phyloP scores from a whole-genome alignment of 2,329 filamentous ascomycete genomes.

The Penicillium expansum region DNA sequence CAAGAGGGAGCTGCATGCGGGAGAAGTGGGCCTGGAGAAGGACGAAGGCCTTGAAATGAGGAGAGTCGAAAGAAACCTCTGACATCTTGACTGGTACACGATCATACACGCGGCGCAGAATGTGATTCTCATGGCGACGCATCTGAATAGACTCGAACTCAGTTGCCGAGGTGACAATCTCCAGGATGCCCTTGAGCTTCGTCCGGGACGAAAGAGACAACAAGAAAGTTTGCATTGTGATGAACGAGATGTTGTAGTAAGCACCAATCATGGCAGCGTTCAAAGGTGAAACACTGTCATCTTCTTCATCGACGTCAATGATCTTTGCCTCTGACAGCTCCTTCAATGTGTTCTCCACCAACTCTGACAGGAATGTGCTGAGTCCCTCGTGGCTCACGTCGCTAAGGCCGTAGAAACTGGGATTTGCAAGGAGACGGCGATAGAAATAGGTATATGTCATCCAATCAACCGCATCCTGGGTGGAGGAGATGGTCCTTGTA shows the following conservation, averaged over 20 bases:
- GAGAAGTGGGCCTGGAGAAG: conserved; percentile 96
- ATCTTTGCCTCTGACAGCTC: conserved; percentile 92
- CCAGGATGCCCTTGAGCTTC: conserved; percentile 93
- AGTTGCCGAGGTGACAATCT: conserved; percentile 94
- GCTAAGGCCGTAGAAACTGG: conserved; percentile 89
- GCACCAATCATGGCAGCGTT: conserved; percentile 98
- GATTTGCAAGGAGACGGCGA: conserved; percentile 87
- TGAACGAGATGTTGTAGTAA: conserved; percentile 99
- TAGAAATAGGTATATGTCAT: conserved; percentile 99
- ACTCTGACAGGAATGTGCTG: conserved; percentile 89
- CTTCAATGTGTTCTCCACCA: conserved; percentile 88
- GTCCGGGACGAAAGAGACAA: conserved; percentile 83
- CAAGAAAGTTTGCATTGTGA: conserved; percentile 98
- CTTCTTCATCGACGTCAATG: conserved; percentile 91
- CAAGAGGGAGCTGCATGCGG: conserved; percentile 91
- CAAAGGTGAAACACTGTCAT: conserved; percentile 81
- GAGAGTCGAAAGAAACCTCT: conserved; percentile 80
- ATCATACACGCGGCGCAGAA: conserved; percentile 90
- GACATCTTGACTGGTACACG: conserved; percentile 94
- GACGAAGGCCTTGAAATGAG: conserved; percentile 98
- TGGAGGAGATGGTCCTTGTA: conserved; percentile 91
- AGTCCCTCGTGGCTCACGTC: conserved; percentile 88
- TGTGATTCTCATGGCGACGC: conserved; percentile 81
- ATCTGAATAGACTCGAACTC: conserved; percentile 97
- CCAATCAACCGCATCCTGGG: conserved; percentile 97